Conservation (phyloP, 306 rosid species). For the Begonia loranthoides region DNA sequence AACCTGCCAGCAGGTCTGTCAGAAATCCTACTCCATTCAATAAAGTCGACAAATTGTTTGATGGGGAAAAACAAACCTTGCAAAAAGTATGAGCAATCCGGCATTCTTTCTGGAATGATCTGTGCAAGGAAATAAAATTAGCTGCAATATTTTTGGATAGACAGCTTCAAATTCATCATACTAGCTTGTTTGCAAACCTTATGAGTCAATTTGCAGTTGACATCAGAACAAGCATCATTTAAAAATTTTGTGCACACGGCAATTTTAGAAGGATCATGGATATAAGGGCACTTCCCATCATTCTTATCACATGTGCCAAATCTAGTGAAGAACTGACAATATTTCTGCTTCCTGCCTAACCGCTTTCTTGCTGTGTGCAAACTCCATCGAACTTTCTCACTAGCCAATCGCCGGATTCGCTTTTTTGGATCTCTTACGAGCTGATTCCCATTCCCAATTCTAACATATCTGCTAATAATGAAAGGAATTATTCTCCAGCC, state of each 20-base stretch:
- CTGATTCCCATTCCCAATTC: slow-evolving; percentile 87
- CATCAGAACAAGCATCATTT: slow-evolving; percentile 73
- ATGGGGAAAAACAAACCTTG: slow-evolving; percentile 42
- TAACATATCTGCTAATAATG: slow-evolving; percentile 54
- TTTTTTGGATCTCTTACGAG: slow-evolving; percentile 87
- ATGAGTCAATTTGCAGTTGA: slow-evolving; percentile 90
- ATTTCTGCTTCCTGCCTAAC: slow-evolving; percentile 75
- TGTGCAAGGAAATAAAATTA: slow-evolving; percentile 33
- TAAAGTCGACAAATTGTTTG: no score
- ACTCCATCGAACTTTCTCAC: slow-evolving; percentile 95
- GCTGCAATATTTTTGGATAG: slow-evolving; percentile 1
- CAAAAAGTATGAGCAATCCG: slow-evolving; percentile 80
- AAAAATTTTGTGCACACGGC: slow-evolving; percentile 96
- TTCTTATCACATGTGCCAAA: slow-evolving; percentile 90
- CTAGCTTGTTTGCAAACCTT: slow-evolving; percentile 36
- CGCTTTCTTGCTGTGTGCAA: slow-evolving; percentile 92
- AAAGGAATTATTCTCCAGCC: slow-evolving; percentile 2
- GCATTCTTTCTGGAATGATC: slow-evolving; percentile 98
- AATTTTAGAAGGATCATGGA: slow-evolving; percentile 87
- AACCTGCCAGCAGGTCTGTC: slow-evolving; percentile 57
- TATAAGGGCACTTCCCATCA: slow-evolving; percentile 83
- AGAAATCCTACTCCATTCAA: slow-evolving; percentile 14
- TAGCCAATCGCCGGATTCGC: slow-evolving; percentile 77
- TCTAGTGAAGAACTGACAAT: slow-evolving; percentile 88
- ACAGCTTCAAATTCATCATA: no score